These are phyloP conservation scores for Glonium stellatum DNA, from an alignment of 495 filamentous ascomycete species.

Conservation along the genomic window DNA sequence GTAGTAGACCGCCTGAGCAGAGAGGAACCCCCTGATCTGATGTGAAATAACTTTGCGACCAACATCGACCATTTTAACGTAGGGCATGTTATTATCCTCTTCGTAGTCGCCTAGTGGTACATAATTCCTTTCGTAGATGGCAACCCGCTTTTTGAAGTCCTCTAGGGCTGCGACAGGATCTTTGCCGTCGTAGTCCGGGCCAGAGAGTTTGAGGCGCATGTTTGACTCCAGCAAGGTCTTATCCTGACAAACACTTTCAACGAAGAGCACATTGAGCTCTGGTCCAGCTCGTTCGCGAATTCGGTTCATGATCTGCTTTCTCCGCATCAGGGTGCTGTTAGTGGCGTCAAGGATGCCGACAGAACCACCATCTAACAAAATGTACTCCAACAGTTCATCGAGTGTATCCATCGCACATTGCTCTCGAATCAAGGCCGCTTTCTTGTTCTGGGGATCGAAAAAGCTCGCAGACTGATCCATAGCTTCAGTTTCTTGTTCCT, in stretches of 20 bases:
- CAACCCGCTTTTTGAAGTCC: constrained; percentile 92
- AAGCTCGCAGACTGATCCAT: constrained; percentile 88
- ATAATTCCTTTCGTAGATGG: constrained; percentile 87
- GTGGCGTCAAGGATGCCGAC: constrained; percentile 99
- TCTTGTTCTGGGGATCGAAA: constrained; percentile 85
- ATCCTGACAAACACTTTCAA: constrained; percentile 89
- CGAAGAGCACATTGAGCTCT: constrained; percentile 81
- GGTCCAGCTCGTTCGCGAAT: constrained; percentile 78
- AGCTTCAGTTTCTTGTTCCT: constrained; percentile 34
- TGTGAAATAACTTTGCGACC: constrained; percentile 88
- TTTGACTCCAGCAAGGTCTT: constrained; percentile 81
- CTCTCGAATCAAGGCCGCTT: constrained; percentile 76
- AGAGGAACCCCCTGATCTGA: constrained; percentile 84
- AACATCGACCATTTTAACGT: constrained; percentile 96
- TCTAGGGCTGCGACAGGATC: constrained; percentile 74
- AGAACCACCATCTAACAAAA: constrained; percentile 72
- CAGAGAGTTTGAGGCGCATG: constrained; percentile 95
- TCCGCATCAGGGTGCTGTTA: constrained; percentile 83
- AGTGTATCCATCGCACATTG: constrained; percentile 87
- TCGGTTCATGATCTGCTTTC: constrained; percentile 73
- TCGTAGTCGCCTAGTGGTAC: constrained; percentile 86
- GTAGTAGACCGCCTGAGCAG: constrained; percentile 84
- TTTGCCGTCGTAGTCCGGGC: constrained; percentile 90
- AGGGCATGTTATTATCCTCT: constrained; percentile 80
- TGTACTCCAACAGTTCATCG: constrained; percentile 83